Evolutionary conservation across 2,329 filamentous ascomycete species (phyloP).

Genomic region (Claviceps lovelessii): DNA sequence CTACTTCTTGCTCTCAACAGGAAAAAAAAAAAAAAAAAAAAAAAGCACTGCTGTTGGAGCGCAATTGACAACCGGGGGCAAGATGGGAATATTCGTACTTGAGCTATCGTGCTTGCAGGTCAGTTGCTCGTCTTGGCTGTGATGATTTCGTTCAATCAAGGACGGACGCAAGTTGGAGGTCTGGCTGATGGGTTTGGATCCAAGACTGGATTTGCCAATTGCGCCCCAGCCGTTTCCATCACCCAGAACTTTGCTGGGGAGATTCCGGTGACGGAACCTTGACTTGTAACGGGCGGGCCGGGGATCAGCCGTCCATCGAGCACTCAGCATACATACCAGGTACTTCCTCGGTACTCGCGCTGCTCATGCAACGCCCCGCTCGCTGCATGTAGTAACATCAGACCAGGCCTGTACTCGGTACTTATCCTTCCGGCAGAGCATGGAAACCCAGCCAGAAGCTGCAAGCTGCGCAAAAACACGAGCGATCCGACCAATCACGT

Average conservation of each 20-base stretch:
- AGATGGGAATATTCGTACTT: not conserved
- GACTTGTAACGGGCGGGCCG: not conserved
- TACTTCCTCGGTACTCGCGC: too few relatives aligned
- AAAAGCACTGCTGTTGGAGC: not conserved
- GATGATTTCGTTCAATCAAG: not conserved
- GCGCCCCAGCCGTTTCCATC: too few relatives aligned
- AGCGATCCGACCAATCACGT: too few relatives aligned
- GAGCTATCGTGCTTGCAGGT: not conserved
- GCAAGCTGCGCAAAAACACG: too few relatives aligned
- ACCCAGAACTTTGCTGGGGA: too few relatives aligned
- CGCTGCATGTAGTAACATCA: too few relatives aligned
- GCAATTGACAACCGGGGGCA: not conserved
- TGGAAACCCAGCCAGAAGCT: too few relatives aligned
- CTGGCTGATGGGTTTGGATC: not conserved
- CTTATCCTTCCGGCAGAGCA: too few relatives aligned
- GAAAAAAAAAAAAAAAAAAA: not conserved
- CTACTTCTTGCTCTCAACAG: not conserved
- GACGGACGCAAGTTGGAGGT: not conserved
- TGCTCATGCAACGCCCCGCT: too few relatives aligned
- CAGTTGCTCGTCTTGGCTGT: not conserved
- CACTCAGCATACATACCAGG: too few relatives aligned
- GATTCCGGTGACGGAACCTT: not conserved
- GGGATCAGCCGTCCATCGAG: not conserved
- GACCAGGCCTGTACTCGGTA: too few relatives aligned
- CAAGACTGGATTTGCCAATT: not conserved